These are phyloP conservation scores for Acacia pycnantha DNA, from an alignment of 331 rosid species.

Conservation along the genomic window DNA sequence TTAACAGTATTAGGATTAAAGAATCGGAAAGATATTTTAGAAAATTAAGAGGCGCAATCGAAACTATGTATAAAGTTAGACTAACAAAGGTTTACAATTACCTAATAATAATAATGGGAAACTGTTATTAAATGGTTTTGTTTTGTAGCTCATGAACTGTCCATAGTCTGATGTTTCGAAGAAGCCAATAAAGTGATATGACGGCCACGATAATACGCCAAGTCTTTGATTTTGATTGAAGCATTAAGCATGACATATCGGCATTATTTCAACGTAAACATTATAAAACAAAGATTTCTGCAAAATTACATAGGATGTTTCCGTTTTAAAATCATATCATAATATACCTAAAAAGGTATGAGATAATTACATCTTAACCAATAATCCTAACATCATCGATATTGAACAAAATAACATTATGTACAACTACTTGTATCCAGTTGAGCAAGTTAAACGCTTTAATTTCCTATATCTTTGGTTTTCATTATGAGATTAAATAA, in stretches of 20 bases:
- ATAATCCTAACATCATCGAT: neutral
- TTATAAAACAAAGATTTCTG: neutral
- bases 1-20: too few relatives aligned
- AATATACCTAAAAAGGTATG: neutral
- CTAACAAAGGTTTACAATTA: too few relatives aligned
- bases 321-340: neutral
- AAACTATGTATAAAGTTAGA: too few relatives aligned
- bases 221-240: neutral
- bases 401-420: neutral
- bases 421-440: neutral
- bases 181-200: constrained; percentile 6
- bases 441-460: neutral
- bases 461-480: neutral
- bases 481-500: neutral
- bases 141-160: constrained; percentile 18
- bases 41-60: too few relatives aligned
- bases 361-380: neutral
- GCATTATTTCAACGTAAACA: neutral
- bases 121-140: neutral
- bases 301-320: neutral
- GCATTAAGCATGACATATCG: neutral
- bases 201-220: neutral
- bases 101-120: neutral
- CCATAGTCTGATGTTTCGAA: neutral
- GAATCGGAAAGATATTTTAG: too few relatives aligned